A percentile compares a stretch with the other conserved stretches of the same genome.
phyloP scores from a whole-genome alignment of 129 eudicot species.

The Glebionis coronaria region DNA sequence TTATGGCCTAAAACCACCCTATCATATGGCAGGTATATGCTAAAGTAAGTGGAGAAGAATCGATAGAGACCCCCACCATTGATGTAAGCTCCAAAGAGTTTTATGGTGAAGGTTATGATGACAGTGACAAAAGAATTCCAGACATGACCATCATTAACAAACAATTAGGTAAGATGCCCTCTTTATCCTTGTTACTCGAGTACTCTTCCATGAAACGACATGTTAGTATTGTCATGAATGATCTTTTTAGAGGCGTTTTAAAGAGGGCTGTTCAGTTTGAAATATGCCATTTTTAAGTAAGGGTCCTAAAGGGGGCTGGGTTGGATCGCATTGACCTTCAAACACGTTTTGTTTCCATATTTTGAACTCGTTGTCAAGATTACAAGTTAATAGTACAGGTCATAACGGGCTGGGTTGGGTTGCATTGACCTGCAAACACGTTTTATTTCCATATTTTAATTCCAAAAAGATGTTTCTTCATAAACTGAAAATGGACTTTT shows the following conservation, averaged over 20 bases:
- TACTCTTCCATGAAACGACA: neutral
- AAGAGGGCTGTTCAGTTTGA: neutral
- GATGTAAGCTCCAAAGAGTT: constrained; percentile 92
- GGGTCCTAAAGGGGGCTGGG: neutral
- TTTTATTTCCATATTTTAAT: too few relatives aligned
- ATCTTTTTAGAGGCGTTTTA: neutral
- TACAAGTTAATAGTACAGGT: neutral
- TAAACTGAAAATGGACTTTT: neutral
- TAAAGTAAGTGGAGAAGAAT: constrained; percentile 85
- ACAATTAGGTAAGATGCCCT: constrained; percentile 60
- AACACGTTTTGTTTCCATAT: neutral
- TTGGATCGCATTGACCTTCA: neutral
- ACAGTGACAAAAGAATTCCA: constrained; percentile 95
- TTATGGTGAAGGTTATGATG: constrained; percentile 92
- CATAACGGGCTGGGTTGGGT: too few relatives aligned
- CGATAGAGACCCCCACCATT: constrained; percentile 68
- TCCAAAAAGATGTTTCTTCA: too few relatives aligned
- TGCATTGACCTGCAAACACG: too few relatives aligned
- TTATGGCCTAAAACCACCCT: neutral
- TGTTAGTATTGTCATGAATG: neutral
- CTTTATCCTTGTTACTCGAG: neutral
- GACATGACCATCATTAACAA: constrained; percentile 93
- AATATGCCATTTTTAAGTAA: neutral
- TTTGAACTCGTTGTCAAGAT: neutral
- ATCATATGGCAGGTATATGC: constrained; percentile 56